Percentiles rank a stretch among this genome's conserved stretches.
Conservation (phyloP, 2,329 filamentous ascomycete species). For the Alternaria triticimaculans region DNA sequence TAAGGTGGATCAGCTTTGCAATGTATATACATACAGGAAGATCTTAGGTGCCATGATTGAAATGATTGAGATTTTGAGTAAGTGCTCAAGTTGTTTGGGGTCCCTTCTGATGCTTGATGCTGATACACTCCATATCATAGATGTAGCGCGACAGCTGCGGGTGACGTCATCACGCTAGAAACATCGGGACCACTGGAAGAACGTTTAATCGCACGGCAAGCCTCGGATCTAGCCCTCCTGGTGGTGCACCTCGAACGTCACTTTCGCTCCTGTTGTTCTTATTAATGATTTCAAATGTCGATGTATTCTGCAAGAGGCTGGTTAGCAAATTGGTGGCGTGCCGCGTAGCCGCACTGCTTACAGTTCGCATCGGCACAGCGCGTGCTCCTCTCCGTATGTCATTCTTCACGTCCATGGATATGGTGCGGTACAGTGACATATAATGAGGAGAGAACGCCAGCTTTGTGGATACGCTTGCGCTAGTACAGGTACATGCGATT, state of each 20-base stretch:
- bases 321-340: not conserved
- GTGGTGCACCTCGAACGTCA: not conserved
- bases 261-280: not conserved
- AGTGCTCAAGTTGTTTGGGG: not conserved
- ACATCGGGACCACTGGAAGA: slow-evolving; percentile 1
- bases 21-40: slow-evolving; percentile 24
- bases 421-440: not conserved
- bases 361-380: not conserved
- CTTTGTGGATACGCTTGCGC: not conserved
- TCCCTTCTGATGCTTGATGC: not conserved
- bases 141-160: not conserved
- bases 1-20: not conserved
- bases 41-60: slow-evolving; percentile 31
- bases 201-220: slow-evolving; percentile 1
- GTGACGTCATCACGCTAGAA: slow-evolving; percentile 5
- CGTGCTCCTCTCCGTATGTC: not conserved
- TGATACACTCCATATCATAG: not conserved
- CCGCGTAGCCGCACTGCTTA: not conserved
- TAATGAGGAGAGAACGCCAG: not conserved
- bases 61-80: not conserved
- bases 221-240: not conserved
- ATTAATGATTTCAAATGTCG: not conserved
- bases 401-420: not conserved
- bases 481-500: not conserved
- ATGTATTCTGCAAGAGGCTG: not conserved